Evolutionary conservation across 257 asterid species (phyloP).

Genomic region (Salvia rosmarinus): DNA sequence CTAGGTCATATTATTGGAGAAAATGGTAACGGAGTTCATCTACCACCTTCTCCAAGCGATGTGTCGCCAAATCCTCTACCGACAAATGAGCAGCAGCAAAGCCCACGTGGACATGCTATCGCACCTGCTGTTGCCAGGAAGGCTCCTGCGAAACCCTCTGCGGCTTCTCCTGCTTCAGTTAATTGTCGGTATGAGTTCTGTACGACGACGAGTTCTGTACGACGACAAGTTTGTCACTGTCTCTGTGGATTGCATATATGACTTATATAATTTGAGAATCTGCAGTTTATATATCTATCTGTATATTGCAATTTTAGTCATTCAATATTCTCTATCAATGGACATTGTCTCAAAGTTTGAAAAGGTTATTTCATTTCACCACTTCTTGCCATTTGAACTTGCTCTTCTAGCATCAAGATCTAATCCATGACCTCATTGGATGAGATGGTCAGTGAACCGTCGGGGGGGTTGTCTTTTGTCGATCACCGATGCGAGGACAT

Average conservation of each 20-base stretch:
- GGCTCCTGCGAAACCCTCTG: conserved; percentile 54
- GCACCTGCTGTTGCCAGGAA: conserved; percentile 77
- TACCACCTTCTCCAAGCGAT: conserved; percentile 50
- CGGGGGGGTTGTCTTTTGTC: conserved; percentile 8
- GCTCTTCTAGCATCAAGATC: background rate
- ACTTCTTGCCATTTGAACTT: background rate
- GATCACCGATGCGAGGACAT: background rate
- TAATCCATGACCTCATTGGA: background rate
- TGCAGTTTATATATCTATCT: conserved; percentile 33
- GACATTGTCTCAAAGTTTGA: conserved; percentile 30
- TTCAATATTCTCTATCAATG: conserved; percentile 26
- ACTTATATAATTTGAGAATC: conserved; percentile 29
- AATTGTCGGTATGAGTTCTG: conserved; percentile 7
- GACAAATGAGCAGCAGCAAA: conserved; percentile 51
- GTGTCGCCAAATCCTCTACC: conserved; percentile 62
- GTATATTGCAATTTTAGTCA: conserved; percentile 39
- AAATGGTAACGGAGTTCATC: conserved; percentile 32
- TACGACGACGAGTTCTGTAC: conserved; percentile 33
- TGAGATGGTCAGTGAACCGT: background rate
- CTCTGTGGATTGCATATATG: conserved; percentile 40
- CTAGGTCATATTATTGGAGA: conserved; percentile 55
- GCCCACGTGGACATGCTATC: conserved; percentile 44
- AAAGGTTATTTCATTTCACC: background rate
- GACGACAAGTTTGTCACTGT: conserved; percentile 39
- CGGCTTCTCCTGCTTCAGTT: conserved; percentile 41